phyloP scores from a whole-genome alignment of 140 eudicot genomes.

The Oenanthe javanica region DNA sequence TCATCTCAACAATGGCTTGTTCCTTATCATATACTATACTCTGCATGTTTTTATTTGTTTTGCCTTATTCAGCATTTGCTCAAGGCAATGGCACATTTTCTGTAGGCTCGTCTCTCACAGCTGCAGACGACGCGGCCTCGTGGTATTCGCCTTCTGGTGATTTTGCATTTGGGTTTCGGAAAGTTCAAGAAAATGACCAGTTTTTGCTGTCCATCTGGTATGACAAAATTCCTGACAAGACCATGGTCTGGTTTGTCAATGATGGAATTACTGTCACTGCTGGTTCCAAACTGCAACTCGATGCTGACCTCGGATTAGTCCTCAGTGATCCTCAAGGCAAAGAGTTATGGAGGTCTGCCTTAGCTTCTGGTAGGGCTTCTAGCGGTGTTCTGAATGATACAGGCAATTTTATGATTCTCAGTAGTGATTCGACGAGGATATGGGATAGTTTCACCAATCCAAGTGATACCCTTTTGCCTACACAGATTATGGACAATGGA shows the following conservation, averaged over 20 bases:
- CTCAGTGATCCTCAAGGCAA: slow-evolving; percentile 35
- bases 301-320: slow-evolving; percentile 28
- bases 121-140: slow-evolving; percentile 23
- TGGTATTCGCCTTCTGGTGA: slow-evolving; percentile 50
- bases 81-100: slow-evolving; percentile 21
- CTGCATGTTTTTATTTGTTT: slow-evolving; percentile 5
- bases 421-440: slow-evolving; percentile 7
- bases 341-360: slow-evolving; percentile 20
- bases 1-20: neutral
- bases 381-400: slow-evolving; percentile 35
- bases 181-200: slow-evolving; percentile 12
- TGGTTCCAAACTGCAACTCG: slow-evolving; percentile 35
- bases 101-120: slow-evolving; percentile 29
- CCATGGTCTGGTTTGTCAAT: slow-evolving; percentile 6
- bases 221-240: slow-evolving; percentile 14
- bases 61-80: slow-evolving; percentile 17
- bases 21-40: neutral
- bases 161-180: slow-evolving; percentile 51
- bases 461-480: slow-evolving; percentile 51
- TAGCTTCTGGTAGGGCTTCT: slow-evolving; percentile 6
- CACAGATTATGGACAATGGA: slow-evolving; percentile 27
- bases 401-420: slow-evolving; percentile 37
- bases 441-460: slow-evolving; percentile 56
- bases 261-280: slow-evolving; percentile 19
- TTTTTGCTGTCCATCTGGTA: slow-evolving; percentile 49